phyloP scores from a whole-genome alignment of 768 basidiomycete species.

The Amanita fuliginea region DNA sequence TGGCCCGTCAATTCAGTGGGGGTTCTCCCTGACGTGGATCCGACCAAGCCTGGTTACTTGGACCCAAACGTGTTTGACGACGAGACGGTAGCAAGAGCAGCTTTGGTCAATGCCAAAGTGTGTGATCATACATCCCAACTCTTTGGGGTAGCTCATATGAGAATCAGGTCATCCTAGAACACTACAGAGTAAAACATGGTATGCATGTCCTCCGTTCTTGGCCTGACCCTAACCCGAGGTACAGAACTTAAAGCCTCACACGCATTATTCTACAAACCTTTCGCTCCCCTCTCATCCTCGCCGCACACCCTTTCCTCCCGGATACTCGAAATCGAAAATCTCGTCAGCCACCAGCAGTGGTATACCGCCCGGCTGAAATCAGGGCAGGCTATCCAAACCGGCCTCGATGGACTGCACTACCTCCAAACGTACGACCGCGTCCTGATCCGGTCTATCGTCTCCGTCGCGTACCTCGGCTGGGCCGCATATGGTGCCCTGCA shows the following conservation, averaged over 20 bases:
- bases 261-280: slow-evolving; percentile 56
- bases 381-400: slow-evolving; percentile 36
- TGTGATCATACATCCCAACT: background rate
- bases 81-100: slow-evolving; percentile 37
- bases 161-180: slow-evolving; percentile 54
- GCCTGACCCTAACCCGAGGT: background rate
- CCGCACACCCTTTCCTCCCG: slow-evolving; percentile 13
- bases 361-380: slow-evolving; percentile 37
- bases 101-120: slow-evolving; percentile 57
- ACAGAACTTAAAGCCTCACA: slow-evolving; percentile 52
- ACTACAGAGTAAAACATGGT: slow-evolving; percentile 74
- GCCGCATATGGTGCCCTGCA: slow-evolving; percentile 52
- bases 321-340: slow-evolving; percentile 29
- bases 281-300: slow-evolving; percentile 15
- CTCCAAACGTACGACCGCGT: slow-evolving; percentile 78
- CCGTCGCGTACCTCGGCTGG: slow-evolving; percentile 70
- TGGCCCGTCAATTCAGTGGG: slow-evolving; percentile 83
- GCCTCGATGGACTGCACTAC: slow-evolving; percentile 59
- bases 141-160: background rate
- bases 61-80: slow-evolving; percentile 29
- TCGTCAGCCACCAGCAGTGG: slow-evolving; percentile 34
- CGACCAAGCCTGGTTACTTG: slow-evolving; percentile 48
- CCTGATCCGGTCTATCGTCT: slow-evolving; percentile 60
- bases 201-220: slow-evolving; percentile 12
- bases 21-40: slow-evolving; percentile 66